These are phyloP conservation scores for Globisporangium barbulae DNA, from an alignment of 352 stramenopile genomes.

Conservation along the genomic window DNA sequence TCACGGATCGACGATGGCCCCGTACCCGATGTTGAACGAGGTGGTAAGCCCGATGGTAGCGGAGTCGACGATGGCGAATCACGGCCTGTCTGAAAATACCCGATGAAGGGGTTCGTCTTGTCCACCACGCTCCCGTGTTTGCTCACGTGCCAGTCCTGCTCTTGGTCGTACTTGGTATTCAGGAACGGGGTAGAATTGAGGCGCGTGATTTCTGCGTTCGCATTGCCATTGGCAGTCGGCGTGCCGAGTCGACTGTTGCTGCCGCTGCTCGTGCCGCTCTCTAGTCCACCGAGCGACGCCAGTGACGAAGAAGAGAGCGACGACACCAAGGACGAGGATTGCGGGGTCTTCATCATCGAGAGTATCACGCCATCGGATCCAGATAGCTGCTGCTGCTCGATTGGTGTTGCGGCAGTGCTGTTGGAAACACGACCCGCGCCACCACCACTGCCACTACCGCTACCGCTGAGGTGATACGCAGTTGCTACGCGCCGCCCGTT, in stretches of 20 bases:
- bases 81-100: constrained; percentile 71
- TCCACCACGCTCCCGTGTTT: constrained; percentile 58
- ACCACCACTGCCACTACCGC: neutral
- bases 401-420: constrained; percentile 3
- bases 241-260: constrained; percentile 4
- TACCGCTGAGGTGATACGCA: constrained; percentile 52
- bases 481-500: constrained; percentile 56
- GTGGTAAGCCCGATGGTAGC: constrained; percentile 2
- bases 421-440: neutral
- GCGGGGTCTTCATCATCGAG: constrained; percentile 1
- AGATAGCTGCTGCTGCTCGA: neutral
- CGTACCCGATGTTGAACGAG: constrained; percentile 11
- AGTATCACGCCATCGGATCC: constrained; percentile 7
- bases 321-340: constrained; percentile 13
- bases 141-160: constrained; percentile 29
- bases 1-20: constrained; percentile 1
- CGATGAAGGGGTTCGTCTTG: constrained; percentile 87
- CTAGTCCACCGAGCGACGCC: constrained; percentile 6
- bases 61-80: neutral
- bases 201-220: neutral
- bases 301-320: constrained; percentile 14
- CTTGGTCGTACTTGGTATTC: constrained; percentile 15
- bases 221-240: neutral
- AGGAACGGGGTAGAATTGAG: constrained; percentile 11
- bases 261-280: neutral